Base-by-base conservation (phyloP, 148 eudicot species). In the Nepenthes gracilis region DNA sequence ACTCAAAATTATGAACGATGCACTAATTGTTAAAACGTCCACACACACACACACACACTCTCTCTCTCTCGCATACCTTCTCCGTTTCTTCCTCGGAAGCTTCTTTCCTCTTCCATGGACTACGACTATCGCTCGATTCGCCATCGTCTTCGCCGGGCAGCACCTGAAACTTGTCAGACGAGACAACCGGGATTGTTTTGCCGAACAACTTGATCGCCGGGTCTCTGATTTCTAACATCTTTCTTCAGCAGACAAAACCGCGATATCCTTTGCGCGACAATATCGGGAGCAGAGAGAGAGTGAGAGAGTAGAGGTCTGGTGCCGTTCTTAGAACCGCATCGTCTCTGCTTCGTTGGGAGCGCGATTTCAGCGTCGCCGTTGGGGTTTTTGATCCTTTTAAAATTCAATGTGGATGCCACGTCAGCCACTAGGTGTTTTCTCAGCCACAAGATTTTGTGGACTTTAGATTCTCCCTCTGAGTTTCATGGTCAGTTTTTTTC, bases 191-290 rank as follows among this genome's bases (percentile, higher is more conserved):
- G 57, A 91, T 88, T 69, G 78, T 80, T 63, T 75, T 80, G 36
- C 98, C 98, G 37, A 92, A 92, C 59, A 92, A 74, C 74, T 79
- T 92, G 67, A 92, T 72, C 47, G 87, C 86, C 14, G 89, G 82
- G 61, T 85, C 88, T 38, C 61, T 67, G 32, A 62, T 51, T 34
- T 63, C 80, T 73, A 67, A 56, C 82, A 80, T 77, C 37, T 74
- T 69, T 48, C 12, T 23, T 35, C 64, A 47, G 40, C 32, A 36
- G 38, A 10, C 53, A 57, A 43, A 53, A 37, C 32, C 8, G 33
- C 23, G 7, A 43, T 35, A 9, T n/a, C 6, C 23, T 34, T 36
- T 36, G 55, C 55, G 32, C n/a, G 55, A 37, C 23, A 23, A 23
- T 23, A 23, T 23, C 23, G 23, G 0, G 23, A 23, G 23, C 23